A percentile compares a stretch with the other conserved stretches of the same genome.
Conservation (phyloP, 805 yeast species). For the Grigorovia jiainica region DNA sequence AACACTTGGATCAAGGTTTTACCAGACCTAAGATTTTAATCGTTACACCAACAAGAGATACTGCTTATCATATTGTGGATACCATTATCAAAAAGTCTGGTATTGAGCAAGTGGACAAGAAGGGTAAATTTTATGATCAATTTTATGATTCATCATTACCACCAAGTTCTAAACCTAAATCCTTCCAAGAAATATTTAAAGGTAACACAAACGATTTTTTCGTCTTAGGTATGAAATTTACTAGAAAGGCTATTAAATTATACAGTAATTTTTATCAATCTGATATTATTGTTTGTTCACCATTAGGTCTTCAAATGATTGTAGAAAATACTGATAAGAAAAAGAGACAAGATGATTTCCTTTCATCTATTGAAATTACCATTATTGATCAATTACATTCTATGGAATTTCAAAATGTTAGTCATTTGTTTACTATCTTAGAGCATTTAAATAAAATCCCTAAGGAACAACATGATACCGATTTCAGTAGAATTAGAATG, state of each 20-base stretch:
- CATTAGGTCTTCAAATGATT: conserved; percentile 76
- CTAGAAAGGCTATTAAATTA: conserved; percentile 76
- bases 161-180: conserved; percentile 60
- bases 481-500: conserved; percentile 84
- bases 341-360: conserved; percentile 65
- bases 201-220: conserved; percentile 92
- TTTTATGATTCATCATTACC: conserved; percentile 46
- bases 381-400: conserved; percentile 79
- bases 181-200: conserved; percentile 66
- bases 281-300: conserved; percentile 84
- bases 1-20: conserved; percentile 86
- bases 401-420: conserved; percentile 88
- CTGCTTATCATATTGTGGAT: conserved; percentile 61
- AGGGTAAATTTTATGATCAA: conserved; percentile 61
- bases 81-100: conserved; percentile 55
- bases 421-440: conserved; percentile 64
- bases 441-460: conserved; percentile 72
- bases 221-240: conserved; percentile 81
- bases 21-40: conserved; percentile 85
- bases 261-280: conserved; percentile 77
- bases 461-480: conserved; percentile 68
- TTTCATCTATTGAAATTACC: conserved; percentile 79
- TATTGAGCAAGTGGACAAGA: conserved; percentile 70
- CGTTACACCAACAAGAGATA: conserved; percentile 73
- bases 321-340: conserved; percentile 51